phyloP scores from a whole-genome alignment of 495 filamentous ascomycete species.

The Amphirosellinia nigrospora region DNA sequence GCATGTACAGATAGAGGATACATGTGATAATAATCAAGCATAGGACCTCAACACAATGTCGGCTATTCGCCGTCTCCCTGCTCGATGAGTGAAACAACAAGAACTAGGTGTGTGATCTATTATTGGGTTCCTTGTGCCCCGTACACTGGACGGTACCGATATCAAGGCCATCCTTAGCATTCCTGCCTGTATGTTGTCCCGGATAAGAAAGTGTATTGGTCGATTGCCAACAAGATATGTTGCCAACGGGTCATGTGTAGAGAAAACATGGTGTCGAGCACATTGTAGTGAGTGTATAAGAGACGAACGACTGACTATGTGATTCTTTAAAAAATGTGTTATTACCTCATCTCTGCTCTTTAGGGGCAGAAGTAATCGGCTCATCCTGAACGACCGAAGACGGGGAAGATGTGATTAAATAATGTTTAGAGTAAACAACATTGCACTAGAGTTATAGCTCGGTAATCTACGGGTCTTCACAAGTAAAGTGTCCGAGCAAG shows the following conservation, averaged over 20 bases:
- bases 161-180: background rate
- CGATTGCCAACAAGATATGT: background rate
- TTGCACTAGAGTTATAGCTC: background rate
- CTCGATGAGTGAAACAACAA: background rate
- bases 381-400: background rate
- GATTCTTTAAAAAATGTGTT: background rate
- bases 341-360: too few relatives aligned
- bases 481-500: background rate
- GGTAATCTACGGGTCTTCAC: background rate
- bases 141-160: background rate
- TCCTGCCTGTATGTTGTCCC: background rate
- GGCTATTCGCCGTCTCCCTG: too few relatives aligned
- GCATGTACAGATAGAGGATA: background rate
- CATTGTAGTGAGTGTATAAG: background rate
- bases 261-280: background rate
- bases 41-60: background rate
- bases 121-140: background rate
- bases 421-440: background rate
- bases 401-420: background rate
- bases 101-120: background rate
- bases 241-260: too few relatives aligned
- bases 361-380: background rate
- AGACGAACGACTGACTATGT: background rate
- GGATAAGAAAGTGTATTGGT: background rate
- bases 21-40: slow-evolving; percentile 17